These are phyloP conservation scores for Pezizomycotina sp. DNA, from an alignment of 2,329 filamentous ascomycete species.

Conservation along the genomic window DNA sequence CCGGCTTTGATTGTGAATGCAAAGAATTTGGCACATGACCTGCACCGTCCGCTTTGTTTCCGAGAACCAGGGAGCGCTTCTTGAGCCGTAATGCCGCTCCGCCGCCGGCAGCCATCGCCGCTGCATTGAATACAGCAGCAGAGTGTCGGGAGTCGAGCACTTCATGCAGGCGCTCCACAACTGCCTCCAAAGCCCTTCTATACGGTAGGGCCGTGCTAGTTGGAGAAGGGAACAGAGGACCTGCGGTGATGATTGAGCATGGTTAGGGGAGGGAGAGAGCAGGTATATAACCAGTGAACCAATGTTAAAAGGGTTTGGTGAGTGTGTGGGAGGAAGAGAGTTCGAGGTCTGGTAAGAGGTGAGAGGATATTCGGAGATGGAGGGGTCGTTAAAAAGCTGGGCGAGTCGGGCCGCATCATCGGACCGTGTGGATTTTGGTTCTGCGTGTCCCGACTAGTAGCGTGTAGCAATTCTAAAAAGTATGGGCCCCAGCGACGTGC, in stretches of 20 bases:
- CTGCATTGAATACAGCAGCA: conserved; percentile 92
- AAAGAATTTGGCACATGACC: no score
- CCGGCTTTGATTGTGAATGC: no score
- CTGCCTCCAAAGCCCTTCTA: conserved; percentile 86
- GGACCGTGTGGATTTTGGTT: conserved; percentile 4
- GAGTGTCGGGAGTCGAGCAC: conserved; percentile 86
- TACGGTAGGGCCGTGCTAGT: conserved; percentile 77
- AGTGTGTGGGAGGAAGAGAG: conserved; percentile 85
- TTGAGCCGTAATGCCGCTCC: conserved; percentile 61
- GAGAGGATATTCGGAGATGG: conserved; percentile 31
- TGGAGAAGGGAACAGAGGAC: conserved; percentile 91
- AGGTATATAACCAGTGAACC: conserved; percentile 86
- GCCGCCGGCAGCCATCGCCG: conserved; percentile 91
- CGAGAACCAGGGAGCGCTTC: conserved; percentile 40
- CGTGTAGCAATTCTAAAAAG: conserved; percentile 75
- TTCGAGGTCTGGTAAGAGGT: conserved; percentile 52
- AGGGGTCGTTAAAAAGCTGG: conserved; percentile 52
- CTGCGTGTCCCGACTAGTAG: conserved; percentile 46
- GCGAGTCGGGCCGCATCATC: conserved; percentile 38
- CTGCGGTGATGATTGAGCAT: conserved; percentile 75
- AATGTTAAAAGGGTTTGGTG: conserved; percentile 76
- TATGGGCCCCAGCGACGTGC: conserved; percentile 86
- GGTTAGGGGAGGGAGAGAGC: conserved; percentile 62
- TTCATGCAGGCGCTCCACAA: conserved; percentile 76
- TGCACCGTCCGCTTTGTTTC: no score